Base-by-base conservation (phyloP, 306 rosid genomes). In the Gynostemma pentaphyllum region DNA sequence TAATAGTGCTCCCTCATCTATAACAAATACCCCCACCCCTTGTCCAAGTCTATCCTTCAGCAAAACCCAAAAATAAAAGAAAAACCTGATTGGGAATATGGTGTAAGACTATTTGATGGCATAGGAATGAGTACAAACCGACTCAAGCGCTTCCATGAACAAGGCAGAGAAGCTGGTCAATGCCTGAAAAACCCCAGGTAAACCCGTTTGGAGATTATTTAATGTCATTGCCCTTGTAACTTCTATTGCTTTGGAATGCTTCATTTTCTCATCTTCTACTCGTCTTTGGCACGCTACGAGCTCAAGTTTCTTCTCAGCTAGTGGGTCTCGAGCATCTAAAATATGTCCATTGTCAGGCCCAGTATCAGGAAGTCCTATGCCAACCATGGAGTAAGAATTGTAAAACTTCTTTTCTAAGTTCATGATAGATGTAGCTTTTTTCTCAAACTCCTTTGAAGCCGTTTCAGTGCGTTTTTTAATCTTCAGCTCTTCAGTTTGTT, bases 101-200 rank as follows among this genome's bases (percentile, higher is more conserved):
- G 2, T 2, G 55, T 26, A 36, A 9, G 41, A 14, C 39, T 88
- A 84, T 62, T 79, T 81, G 79, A 94, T 89, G 45, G 95, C 77
- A 70, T 94, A 94, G 26, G 99, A 88, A 19, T 78, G 74, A 9
- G 70, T 83, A 71, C 99, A 94, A 28, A 94, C 99, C 16, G 89
- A 53, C 13, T 75, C 73, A 23, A 94, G 88, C 61, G 91, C 87
- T 80, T 94, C 97, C 2, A 79, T 78, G 77, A 94, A 94, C 66
- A 94, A 55, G 36, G 86, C 78, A 50, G 99, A 86, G 76, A 94
- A 94, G 78, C 90, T 89, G 42, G 97, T 83, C 81, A 94, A 51
- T 11, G 99, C 97, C 62, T 83, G 97, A 52, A 94, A 94, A 7
- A 94, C 99, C 22, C 97, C 99, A 4, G 99, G 99, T 80, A 94